These are phyloP conservation scores for Fusarium setosum DNA, from an alignment of 2,329 filamentous ascomycete genomes.

Conservation along the genomic window DNA sequence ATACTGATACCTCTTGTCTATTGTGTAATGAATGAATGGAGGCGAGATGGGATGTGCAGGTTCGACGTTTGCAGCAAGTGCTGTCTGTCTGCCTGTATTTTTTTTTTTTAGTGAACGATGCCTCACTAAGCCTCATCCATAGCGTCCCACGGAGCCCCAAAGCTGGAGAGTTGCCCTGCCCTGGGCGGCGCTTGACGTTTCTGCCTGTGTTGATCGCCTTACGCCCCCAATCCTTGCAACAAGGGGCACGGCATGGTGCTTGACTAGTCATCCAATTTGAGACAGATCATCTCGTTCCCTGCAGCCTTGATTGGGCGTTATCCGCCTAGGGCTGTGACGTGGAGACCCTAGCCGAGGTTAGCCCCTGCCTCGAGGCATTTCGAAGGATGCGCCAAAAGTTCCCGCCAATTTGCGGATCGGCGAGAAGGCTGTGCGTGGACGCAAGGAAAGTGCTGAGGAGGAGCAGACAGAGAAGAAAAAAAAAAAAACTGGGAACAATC, in stretches of 20 bases:
- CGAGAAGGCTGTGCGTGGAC: background rate
- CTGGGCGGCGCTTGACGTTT: background rate
- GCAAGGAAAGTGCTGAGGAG: no score
- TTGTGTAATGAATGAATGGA: no score
- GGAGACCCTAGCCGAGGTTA: slow-evolving; percentile 15
- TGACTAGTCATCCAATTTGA: background rate
- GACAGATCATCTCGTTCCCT: slow-evolving; percentile 21
- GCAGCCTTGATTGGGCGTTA: slow-evolving; percentile 1
- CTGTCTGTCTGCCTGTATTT: no score
- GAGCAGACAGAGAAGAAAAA: no score
- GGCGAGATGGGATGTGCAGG: no score
- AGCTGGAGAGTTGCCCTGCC: background rate
- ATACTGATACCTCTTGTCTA: no score
- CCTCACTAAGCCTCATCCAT: background rate
- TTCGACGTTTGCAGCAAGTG: no score
- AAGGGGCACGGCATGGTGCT: slow-evolving; percentile 5
- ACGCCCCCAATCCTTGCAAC: slow-evolving; percentile 3
- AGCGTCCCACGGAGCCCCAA: background rate
- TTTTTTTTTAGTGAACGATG: no score
- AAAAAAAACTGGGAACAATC: no score
- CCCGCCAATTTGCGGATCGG: background rate
- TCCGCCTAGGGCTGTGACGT: slow-evolving; percentile 19
- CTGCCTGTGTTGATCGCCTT: slow-evolving; percentile 17
- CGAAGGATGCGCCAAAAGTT: background rate
- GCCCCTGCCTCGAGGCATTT: slow-evolving; percentile 7